Evolutionary conservation across 2,329 filamentous ascomycete species (phyloP), one percentile per base, ranked within the genome.

Genomic region (Lachnellula arida): DNA sequence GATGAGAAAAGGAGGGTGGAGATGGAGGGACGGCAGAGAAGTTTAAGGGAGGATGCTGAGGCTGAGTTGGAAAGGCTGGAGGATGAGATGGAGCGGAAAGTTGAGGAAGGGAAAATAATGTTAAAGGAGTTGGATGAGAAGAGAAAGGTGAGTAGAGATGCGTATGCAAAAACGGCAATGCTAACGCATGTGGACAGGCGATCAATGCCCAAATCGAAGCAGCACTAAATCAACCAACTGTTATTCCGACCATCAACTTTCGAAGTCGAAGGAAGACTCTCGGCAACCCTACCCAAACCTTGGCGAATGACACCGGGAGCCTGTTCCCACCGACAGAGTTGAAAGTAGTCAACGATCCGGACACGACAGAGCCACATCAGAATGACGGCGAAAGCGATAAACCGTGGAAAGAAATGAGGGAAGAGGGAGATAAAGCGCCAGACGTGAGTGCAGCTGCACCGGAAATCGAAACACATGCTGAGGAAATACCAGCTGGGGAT

Each of bases 201-300:
- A 67, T 68, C 51, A 68, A 66, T 54, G 59, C 55, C 2, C 57
- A 65, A 51, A 67, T 68, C 22, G 65, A 67, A 25, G 60, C 53
- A 6, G 61, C 59, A 4, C 56, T 68, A 7, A 65, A 62, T 40
- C 55, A 56, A 47, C 60, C 64, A 17, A 60, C 62, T 32, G 62
- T 65, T 2, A 57, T 65, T 32, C 65, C 65, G 5, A 57, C 57
- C 11, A 62, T 67, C 11, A 54, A 49, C 9, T 67, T 62, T 34
- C 60, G 60, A 19, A 65, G 62, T 53, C 54, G 65, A 23, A 55
- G 55, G 48, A 63, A 58, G 53, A 59, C 59, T 23, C 14, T 40
- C 34, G 51, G 50, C 34, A 34, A 43, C 11, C 43, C 25, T 28
- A 28, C 25, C 25, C 25, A 28, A 28, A 28, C 28, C 5, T 40